Base-by-base conservation (phyloP, 1,284 basidiomycete genomes). In the Apiotrichum veenhuisii region DNA sequence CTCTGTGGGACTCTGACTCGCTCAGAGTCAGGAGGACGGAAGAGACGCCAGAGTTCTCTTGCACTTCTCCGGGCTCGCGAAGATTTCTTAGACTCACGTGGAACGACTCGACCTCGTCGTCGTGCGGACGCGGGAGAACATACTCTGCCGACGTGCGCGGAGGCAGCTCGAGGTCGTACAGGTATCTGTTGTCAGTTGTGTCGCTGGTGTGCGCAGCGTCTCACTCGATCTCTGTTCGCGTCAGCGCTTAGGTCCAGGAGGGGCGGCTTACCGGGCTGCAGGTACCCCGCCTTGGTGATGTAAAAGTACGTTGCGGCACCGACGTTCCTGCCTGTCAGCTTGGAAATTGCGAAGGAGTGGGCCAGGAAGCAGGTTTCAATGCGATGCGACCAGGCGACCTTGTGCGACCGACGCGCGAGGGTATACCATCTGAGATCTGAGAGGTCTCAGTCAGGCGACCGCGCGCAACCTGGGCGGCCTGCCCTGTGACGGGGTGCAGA, bases 31-130 rank as follows among this genome's bases (percentile, higher is more conserved):
- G n/a, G n/a, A n/a, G n/a, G n/a, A n/a, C n/a, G n/a, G n/a, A n/a
- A n/a, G n/a, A n/a, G n/a, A n/a, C n/a, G n/a, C n/a, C n/a, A n/a
- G n/a, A n/a, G 9, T 34, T 14, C 33, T 8, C 33, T 34, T 14
- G 33, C 33, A 14, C 14, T 34, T 34, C 33, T 2, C 37, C n/a
- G 15, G 17, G 3, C 14, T n/a, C 18, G 37, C 37, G 2, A n/a
- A 17, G 7, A 37, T 9, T 54, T 12, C 36, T 42, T 14, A 22
- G 12, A 62, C 70, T 57, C 49, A 75, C 70, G 20, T 62, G 58
- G 67, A 97, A 98, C 1, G 83, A 87, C 70, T 96, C 91, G 5
- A 97, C 94, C 73, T 98, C 95, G 33, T 89, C 92, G 64, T 98
- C 95, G 38, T 85, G 80, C 0, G 93, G 93, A 47, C 80, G 81